Evolutionary conservation across 371 early-diverging fungal genomes (phyloP), one percentile per base, ranked within the genome.

Genomic region (Mortierella sp.): DNA sequence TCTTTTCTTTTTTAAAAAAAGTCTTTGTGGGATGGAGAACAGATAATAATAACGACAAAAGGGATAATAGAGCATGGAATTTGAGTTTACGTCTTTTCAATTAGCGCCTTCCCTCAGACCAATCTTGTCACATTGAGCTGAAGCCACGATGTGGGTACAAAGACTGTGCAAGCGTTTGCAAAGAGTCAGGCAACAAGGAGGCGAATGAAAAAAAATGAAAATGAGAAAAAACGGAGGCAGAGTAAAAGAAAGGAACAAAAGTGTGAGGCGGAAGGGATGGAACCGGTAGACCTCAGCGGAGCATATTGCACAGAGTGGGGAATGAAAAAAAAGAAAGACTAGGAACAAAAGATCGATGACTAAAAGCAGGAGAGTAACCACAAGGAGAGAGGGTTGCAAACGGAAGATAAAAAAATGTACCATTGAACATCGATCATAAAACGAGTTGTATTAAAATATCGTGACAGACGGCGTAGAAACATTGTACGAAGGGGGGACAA

Each of bases 371-470:
- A 47, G 59, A 19, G 34, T 35, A 51, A 51, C 6, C 49, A 13
- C 53, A 54, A 23, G 31, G 37, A 28, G 58, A 29, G 64, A 47
- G 51, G 28, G 28, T 23, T 10, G 19, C n/a, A 51, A 51, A 28
- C 10, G n/a, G 5, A 7, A 23, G 12, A 51, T n/a, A 10, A 26
- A 28, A 42, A 64, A 2, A 55, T 29, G 56, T 10, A 31, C 49
- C n/a, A 49, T 49, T 8, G 64, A 49, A 12, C 49, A 49, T 53
- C 53, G 53, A 58, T 42, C 22, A 43, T 28, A 29, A 47, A 3
- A n/a, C 34, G 26, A 61, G 64, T 53, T 64, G 64, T 64, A 64
- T 64, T 64, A 64, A 64, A 64, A 53, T 35, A 64, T 49, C 64
- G 64, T 64, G 72, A 42, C 42, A 57, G 19, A 35, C 9, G 31